Base-by-base conservation (phyloP, 208 protist genomes). In the Wallacemonas rigidus region DNA sequence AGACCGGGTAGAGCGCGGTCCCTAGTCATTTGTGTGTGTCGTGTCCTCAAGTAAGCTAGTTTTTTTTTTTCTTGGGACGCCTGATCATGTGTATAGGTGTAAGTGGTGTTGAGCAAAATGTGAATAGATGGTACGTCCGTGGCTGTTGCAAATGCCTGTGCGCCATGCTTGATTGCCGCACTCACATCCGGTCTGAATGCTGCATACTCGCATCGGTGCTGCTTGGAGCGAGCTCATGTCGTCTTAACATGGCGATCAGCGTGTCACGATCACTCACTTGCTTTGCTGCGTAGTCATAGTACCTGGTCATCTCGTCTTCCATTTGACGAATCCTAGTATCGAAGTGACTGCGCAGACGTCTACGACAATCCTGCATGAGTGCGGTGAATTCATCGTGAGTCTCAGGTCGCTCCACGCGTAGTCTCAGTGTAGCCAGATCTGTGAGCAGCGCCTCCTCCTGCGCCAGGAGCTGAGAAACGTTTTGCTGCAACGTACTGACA, bases 231-330 rank as follows among this genome's bases (percentile, higher is more conserved):
- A 5, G 36, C 7, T 17, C 35, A 5, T n/a, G 9, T 9, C 44
- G 47, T 44, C 15, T 56, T 38, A 47, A 36, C 35, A 55, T 11
- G 7, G 12, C 40, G 9, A 67, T 67, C 11, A 36, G 47, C 47
- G 0, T 17, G 9, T 54, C 62, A 8, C 41, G 44, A 39, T 67
- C 62, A 11, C 17, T 8, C 38, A 67, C 7, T 17, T 67, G 47
- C 47, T 54, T 67, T 4, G 8, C 44, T n/a, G 41, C 17, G 44
- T 67, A 67, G 4, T 67, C 12, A 44, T 67, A 67, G 62, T 50
- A 67, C 8, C 62, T 38, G 12, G 14, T 51, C 47, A 54, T 67
- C n/a, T 54, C 62, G 9, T 40, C 43, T 11, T 67, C 41, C 47
- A 67, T 54, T 4, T 50, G 8, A 11, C 7, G n/a, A 4, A 67